Base-by-base conservation (phyloP, 352 stramenopile genomes). In the Thalassiosira pacifica region DNA sequence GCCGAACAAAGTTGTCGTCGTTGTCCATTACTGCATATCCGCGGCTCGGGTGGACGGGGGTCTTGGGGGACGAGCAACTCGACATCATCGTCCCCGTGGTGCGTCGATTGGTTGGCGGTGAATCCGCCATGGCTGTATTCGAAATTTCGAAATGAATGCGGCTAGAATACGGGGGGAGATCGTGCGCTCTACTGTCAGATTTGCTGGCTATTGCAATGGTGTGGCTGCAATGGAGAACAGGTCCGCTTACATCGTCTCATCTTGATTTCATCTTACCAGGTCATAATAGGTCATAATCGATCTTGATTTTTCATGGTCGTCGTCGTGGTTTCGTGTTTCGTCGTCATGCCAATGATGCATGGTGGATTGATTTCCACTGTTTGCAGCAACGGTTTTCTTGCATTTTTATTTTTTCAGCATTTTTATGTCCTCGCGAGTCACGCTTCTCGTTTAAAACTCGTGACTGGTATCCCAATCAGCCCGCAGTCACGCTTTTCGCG, bases 1-100 rank as follows among this genome's bases (percentile, higher is more conserved):
- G 4, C 24, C 22, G 57, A 19, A 70, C 11, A 26, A 26, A 16
- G 45, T 19, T 26, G 31, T 29, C 31, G 4, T 53, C 34, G 1
- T 48, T 19, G 27, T 69, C 61, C 19, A 42, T 64, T 0, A 74
- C 45, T 63, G 18, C 27, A n/a, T 74, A 74, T 29, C 66, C 66
- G 32, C 64, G 63, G 48, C 66, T 74, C 42, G 66, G 66, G 19
- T 74, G 66, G 34, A 19, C 19, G 32, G 42, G 66, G 10, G 66
- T 74, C 55, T 74, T 53, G 26, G 66, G 66, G 24, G 66, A 74
- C 6, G 65, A 34, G 0, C 57, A 19, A 40, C 24, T 65, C 24
- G 22, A n/a, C 24, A 34, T 40, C 26, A n/a, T n/a, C 26, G 26
- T 6, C 29, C 26, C 24, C 11, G 57, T 9, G 24, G 6, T 65